A percentile compares a stretch with the other conserved stretches of the same genome.
Evolutionary conservation across 2,329 filamentous ascomycete genomes (phyloP).

Genomic region (Pseudocercospora cruenta): DNA sequence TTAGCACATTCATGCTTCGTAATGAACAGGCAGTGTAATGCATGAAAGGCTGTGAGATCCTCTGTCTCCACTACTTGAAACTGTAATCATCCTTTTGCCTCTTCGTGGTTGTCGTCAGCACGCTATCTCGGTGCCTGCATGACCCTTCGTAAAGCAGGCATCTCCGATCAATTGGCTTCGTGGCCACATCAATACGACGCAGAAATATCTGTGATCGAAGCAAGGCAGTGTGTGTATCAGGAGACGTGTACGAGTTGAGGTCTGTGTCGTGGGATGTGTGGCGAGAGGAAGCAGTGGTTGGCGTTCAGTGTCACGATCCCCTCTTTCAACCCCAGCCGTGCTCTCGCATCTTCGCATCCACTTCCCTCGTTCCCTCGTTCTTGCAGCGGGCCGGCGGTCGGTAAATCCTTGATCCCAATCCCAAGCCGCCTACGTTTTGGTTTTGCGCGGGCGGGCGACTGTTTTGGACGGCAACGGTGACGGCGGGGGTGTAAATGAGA

Average conservation of each 20-base stretch:
- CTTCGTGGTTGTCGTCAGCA: constrained; percentile 2
- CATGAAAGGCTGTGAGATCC: too few relatives aligned
- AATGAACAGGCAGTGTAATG: too few relatives aligned
- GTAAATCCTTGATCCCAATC: background rate
- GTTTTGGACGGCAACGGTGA: constrained; percentile 1
- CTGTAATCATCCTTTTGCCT: background rate
- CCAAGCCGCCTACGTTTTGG: background rate
- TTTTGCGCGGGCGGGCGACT: background rate
- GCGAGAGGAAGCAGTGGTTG: background rate
- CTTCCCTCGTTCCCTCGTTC: too few relatives aligned
- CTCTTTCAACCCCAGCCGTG: background rate
- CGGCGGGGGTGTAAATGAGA: background rate
- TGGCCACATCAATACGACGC: background rate
- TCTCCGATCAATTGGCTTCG: background rate
- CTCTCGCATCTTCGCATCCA: background rate
- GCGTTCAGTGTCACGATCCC: background rate
- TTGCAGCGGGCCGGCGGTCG: background rate
- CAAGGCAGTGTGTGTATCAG: background rate
- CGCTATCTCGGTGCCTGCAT: constrained; percentile 2
- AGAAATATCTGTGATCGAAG: background rate
- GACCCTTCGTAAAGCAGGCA: constrained; percentile 1
- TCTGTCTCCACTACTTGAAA: background rate
- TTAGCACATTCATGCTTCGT: too few relatives aligned
- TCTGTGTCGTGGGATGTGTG: background rate
- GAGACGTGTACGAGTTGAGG: background rate